Conservation (phyloP, 495 filamentous ascomycete species). For the Parathielavia hyrcaniae region DNA sequence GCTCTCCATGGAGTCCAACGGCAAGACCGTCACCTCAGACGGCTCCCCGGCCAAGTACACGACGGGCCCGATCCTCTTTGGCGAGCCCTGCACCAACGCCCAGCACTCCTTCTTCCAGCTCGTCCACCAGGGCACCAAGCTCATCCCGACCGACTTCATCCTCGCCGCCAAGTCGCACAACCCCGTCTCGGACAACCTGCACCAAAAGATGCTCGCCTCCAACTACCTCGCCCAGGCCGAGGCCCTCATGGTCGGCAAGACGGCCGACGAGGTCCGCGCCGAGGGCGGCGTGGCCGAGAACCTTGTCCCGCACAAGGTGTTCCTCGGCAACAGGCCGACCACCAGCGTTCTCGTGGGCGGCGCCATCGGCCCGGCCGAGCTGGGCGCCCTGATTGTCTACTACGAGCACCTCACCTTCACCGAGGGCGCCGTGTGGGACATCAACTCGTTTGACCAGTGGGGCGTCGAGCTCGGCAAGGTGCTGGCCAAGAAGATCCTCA, state of each 20-base stretch:
- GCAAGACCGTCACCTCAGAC: slow-evolving; percentile 89
- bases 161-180: slow-evolving; percentile 94
- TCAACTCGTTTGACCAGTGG: slow-evolving; percentile 99
- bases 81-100: slow-evolving; percentile 96
- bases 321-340: slow-evolving; percentile 94
- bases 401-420: slow-evolving; percentile 98
- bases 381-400: slow-evolving; percentile 94
- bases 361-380: slow-evolving; percentile 87
- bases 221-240: slow-evolving; percentile 98
- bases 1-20: slow-evolving; percentile 99
- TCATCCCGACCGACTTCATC: slow-evolving; percentile 97
- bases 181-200: slow-evolving; percentile 81
- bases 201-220: slow-evolving; percentile 98
- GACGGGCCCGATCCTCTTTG: slow-evolving; percentile 87
- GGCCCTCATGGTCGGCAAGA: slow-evolving; percentile 98
- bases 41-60: slow-evolving; percentile 94
- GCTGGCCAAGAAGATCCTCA: slow-evolving; percentile 83
- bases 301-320: slow-evolving; percentile 95
- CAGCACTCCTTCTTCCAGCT: slow-evolving; percentile 99
- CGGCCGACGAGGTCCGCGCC: slow-evolving; percentile 76
- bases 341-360: slow-evolving; percentile 84
- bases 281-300: slow-evolving; percentile 73
- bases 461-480: slow-evolving; percentile 97
- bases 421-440: slow-evolving; percentile 96
- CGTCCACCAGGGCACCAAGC: slow-evolving; percentile 96